Conservation (phyloP, 441 rosid species). For the Corymbia calophylla region DNA sequence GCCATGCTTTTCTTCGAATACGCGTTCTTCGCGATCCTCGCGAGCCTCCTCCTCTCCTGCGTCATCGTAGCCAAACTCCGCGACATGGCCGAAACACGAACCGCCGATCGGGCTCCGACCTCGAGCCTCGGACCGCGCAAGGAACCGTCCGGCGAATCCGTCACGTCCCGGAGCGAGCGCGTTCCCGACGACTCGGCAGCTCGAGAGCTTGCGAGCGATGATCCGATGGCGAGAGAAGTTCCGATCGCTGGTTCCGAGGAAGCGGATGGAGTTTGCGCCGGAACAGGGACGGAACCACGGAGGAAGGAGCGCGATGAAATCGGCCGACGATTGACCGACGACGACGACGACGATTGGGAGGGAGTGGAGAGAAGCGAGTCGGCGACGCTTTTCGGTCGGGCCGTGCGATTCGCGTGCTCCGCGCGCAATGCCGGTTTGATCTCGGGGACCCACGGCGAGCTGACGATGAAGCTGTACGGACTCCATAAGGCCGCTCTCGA, state of each 20-base stretch:
- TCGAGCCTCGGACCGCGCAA: background rate
- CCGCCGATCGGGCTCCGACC: background rate
- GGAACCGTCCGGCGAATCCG: background rate
- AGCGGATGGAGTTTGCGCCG: background rate
- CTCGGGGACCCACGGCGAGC: slow-evolving; percentile 8
- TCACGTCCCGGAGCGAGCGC: background rate
- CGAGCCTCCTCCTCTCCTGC: background rate
- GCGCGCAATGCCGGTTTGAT: slow-evolving; percentile 9
- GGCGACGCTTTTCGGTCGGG: slow-evolving; percentile 32
- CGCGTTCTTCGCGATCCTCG: background rate
- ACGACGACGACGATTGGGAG: slow-evolving; percentile 39
- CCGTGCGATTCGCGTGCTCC: slow-evolving; percentile 22
- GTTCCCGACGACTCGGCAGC: background rate
- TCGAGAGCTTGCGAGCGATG: background rate
- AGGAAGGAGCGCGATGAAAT: background rate
- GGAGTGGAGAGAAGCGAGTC: slow-evolving; percentile 36
- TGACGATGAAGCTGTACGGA: slow-evolving; percentile 27
- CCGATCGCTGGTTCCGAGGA: background rate
- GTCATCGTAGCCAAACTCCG: background rate
- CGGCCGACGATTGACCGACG: background rate
- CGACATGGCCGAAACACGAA: background rate
- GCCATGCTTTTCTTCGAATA: background rate
- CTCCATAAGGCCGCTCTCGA: slow-evolving; percentile 45
- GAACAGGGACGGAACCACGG: background rate
- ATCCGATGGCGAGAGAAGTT: background rate